These are phyloP conservation scores for Lactifluus hygrophoroides DNA, from an alignment of 768 basidiomycete species.

Conservation along the genomic window DNA sequence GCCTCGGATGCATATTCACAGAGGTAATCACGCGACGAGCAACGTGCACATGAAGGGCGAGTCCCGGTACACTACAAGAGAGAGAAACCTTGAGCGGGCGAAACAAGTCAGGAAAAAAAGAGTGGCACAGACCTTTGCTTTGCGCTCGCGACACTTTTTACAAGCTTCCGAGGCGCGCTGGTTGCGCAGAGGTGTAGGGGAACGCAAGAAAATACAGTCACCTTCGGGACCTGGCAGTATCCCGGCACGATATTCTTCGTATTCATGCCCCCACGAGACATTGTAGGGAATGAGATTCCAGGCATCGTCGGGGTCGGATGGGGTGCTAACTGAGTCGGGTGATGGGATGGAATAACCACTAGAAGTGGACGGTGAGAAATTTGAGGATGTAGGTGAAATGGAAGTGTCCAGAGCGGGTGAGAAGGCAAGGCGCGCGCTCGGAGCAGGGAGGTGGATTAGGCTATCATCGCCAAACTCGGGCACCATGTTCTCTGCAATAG, in stretches of 20 bases:
- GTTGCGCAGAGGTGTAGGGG: constrained; percentile 32
- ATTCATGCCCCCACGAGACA: constrained; percentile 32
- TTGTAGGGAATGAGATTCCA: constrained; percentile 35
- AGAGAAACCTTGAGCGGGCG: background rate
- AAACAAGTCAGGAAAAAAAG: background rate
- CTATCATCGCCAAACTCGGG: constrained; percentile 6
- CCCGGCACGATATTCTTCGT: constrained; percentile 28
- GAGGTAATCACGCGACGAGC: constrained; percentile 27
- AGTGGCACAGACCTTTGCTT: constrained; percentile 30
- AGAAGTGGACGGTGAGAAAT: constrained; percentile 18
- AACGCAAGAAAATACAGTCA: constrained; percentile 32
- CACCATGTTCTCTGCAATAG: background rate
- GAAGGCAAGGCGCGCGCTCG: constrained; percentile 9
- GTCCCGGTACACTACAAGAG: constrained; percentile 29
- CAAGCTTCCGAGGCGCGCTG: constrained; percentile 32
- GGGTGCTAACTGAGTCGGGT: constrained; percentile 2
- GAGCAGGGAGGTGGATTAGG: constrained; percentile 8
- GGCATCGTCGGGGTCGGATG: constrained; percentile 22
- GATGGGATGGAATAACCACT: constrained; percentile 17
- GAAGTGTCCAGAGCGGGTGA: constrained; percentile 16
- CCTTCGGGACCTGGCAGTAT: constrained; percentile 33
- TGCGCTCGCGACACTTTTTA: constrained; percentile 32
- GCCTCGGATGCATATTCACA: constrained; percentile 29
- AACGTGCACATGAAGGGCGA: constrained; percentile 31
- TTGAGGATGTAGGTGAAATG: constrained; percentile 17